Conservation (phyloP, 345 rosid genomes). For the Hibiscus syriacus region DNA sequence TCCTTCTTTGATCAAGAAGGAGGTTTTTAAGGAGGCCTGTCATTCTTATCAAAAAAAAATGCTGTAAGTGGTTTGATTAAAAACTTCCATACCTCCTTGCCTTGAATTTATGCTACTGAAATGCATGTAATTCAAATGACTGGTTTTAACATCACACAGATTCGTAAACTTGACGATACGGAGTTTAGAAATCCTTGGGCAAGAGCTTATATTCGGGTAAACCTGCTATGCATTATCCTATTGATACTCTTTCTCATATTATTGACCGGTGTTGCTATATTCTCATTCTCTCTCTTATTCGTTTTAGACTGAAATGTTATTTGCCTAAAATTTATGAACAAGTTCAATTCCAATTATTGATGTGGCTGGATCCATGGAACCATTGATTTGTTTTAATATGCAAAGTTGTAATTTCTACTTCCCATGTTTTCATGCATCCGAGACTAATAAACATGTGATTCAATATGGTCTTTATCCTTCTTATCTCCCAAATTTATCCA, state of each 20-base stretch:
- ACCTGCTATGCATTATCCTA: background rate
- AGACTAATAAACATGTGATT: background rate
- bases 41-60: too few relatives aligned
- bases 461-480: background rate
- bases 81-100: background rate
- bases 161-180: constrained; percentile 74
- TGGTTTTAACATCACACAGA: constrained; percentile 21
- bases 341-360: background rate
- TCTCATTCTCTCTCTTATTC: too few relatives aligned
- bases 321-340: background rate
- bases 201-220: constrained; percentile 62
- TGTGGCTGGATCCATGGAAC: background rate
- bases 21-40: too few relatives aligned
- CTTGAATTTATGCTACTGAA: background rate
- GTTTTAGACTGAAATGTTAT: too few relatives aligned
- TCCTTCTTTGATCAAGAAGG: too few relatives aligned
- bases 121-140: background rate
- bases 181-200: constrained; percentile 90
- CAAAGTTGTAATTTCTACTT: too few relatives aligned
- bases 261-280: background rate
- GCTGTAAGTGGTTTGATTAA: constrained; percentile 50
- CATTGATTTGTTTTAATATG: too few relatives aligned
- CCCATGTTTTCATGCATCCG: background rate
- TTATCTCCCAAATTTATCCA: background rate
- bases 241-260: too few relatives aligned